Base-by-base conservation (phyloP, 1,139 yeast genomes). In the Yamadazyma atlantica region DNA sequence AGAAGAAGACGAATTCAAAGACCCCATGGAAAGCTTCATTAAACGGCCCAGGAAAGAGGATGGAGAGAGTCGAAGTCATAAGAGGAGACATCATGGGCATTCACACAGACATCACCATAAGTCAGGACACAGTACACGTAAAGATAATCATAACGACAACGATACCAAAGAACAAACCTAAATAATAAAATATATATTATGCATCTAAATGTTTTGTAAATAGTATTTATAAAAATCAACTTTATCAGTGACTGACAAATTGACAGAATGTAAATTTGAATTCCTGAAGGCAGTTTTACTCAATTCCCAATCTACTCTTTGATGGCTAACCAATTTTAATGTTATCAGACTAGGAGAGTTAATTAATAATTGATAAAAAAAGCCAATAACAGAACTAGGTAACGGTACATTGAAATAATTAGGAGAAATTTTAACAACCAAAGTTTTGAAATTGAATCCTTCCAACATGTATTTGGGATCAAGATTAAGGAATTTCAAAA, bases 341-440 rank as follows among this genome's bases (percentile, higher is more conserved):
- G 46, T 54, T 24, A 64, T 45, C 19, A 33, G 33, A 37, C 58
- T 55, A 29, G 49, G 50, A 24, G 39, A 45, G 23, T 62, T 61
- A 4, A 57, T 45, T 30, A 66, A 45, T 33, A 64, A 50, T 30
- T 55, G 54, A 38, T 45, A 53, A 13, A 62, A 41, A 43, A 63
- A 68, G 14, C 45, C 35, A n/a, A 46, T 39, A 17, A 16, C 29
- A 43, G 48, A 18, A 35, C 38, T 38, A 3, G 73, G 69, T 28
- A 67, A 58, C 9, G 74, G 69, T 14, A 64, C 46, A 2, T 69
- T 58, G 33, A 64, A 58, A 43, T 55, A 53, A 30, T 33, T 51
- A 11, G 78, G 77, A 32, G 57, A 54, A 21, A 70, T 44, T 44
- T 71, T 75, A 37, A 78, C 46, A 21, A 73, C 67, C 26, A 78